Evolutionary conservation across 176 grass and related monocot genomes (phyloP), one percentile per base, ranked within the genome.

Genomic region (Raddia distichophylla): DNA sequence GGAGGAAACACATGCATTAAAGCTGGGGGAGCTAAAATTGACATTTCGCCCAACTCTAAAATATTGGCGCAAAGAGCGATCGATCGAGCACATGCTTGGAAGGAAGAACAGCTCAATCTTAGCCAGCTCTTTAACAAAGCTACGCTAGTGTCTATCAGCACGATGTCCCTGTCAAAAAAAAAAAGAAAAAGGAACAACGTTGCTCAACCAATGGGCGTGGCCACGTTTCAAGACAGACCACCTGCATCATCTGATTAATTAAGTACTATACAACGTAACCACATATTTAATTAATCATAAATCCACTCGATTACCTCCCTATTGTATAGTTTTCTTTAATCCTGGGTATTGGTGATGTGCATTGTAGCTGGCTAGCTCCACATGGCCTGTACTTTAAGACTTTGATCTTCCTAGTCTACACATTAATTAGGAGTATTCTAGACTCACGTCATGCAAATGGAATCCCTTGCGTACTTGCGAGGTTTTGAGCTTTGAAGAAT

Each of bases 391-490:
- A 46, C 71, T 52, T 76, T 74, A 44, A 53, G 50, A 16, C 19
- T 60, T 11, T 60, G 10, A 11, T 60, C 18, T 58, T 64, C 27
- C 37, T 40, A 73, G 6, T 50, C 27, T 27, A 27, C 27, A 27
- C 1, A 27, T 69, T 72, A 58, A 58, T 19, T 58, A 42, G 40
- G 65, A 70, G 67, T 70, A 70, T 50, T 76, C 27, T 49, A 16
- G 42, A 5, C 37, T 79, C 19, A 71, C 49, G n/a, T 1, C 15
- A 52, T 51, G 75, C 60, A 13, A 52, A 77, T 5, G 75, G 68
- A 65, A 61, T 34, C 47, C 82, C 67, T 51, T 51, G 32, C 53
- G 58, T 52, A 83, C 51, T 84, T 48, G 78, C 64, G 62, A n/a
- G 18, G n/a, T 40, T n/a, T 34, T 35, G 64, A 69, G 27, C 27